Evolutionary conservation across 306 rosid species (phyloP).

Genomic region (Ammopiptanthus mongolicus): DNA sequence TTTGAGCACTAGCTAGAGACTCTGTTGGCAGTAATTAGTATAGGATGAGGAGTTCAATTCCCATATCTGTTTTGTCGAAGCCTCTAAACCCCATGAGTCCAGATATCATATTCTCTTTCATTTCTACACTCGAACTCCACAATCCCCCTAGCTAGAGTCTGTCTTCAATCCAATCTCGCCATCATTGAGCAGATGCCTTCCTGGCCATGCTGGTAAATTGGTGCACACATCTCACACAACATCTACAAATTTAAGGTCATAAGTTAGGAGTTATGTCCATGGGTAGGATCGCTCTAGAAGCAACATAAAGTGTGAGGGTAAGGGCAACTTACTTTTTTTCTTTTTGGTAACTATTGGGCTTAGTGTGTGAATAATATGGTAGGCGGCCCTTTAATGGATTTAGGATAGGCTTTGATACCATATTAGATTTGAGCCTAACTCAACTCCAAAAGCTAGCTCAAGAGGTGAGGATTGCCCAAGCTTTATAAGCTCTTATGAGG

Average conservation of each 20-base stretch:
- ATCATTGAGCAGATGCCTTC: constrained; percentile 61
- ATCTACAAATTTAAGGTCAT: too few species aligned
- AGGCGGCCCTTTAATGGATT: too few species aligned
- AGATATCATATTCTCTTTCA: constrained; percentile 68
- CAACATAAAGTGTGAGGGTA: neutral
- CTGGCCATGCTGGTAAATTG: constrained; percentile 79
- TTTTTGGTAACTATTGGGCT: constrained; percentile 84
- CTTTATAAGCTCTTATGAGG: too few species aligned
- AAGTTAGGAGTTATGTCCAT: neutral
- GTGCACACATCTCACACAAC: constrained; percentile 70
- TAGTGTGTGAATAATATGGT: too few species aligned
- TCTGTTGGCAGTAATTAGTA: neutral
- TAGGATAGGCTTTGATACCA: too few species aligned
- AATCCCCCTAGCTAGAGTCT: constrained; percentile 56
- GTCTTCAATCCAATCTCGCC: constrained; percentile 85
- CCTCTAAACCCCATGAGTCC: constrained; percentile 79
- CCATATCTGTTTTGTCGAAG: constrained; percentile 47
- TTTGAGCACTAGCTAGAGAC: constrained; percentile 4
- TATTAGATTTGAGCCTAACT: too few species aligned
- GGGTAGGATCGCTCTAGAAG: neutral
- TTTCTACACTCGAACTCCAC: constrained; percentile 92
- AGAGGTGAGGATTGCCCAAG: too few species aligned
- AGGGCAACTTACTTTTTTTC: constrained; percentile 67
- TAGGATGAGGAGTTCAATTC: constrained; percentile 5
- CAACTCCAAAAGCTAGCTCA: too few species aligned